phyloP scores from a whole-genome alignment of 2,329 filamentous ascomycete species.

The Fusarium tjaetaba region DNA sequence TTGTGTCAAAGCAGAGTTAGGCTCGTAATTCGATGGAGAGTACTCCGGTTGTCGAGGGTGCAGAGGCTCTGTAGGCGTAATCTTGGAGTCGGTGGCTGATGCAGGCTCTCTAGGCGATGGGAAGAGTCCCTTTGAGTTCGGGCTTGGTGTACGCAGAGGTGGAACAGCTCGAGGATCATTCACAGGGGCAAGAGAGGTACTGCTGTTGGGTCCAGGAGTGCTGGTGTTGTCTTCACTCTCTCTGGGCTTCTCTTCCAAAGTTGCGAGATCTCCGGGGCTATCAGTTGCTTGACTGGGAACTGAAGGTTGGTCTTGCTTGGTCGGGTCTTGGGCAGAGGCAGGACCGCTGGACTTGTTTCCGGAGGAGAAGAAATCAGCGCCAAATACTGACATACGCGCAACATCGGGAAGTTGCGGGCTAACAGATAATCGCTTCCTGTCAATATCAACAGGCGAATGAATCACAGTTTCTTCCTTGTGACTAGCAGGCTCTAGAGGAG shows the following conservation, averaged over 20 bases:
- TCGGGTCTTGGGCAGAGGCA: constrained; percentile 10
- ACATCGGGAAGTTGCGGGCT: constrained; percentile 69
- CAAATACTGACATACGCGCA: constrained; percentile 68
- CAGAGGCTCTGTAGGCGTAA: constrained; percentile 57
- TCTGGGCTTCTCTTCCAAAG: constrained; percentile 7
- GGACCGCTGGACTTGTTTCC: constrained; percentile 26
- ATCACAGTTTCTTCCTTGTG: constrained; percentile 9
- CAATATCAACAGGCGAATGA: constrained; percentile 27
- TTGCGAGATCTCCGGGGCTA: neutral
- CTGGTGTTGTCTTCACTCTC: neutral
- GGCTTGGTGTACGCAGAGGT: constrained; percentile 50
- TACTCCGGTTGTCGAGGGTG: constrained; percentile 53
- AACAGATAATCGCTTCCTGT: constrained; percentile 53
- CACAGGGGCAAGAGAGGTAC: constrained; percentile 18
- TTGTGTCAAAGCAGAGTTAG: constrained; percentile 52
- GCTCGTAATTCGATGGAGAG: constrained; percentile 49
- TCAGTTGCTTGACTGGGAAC: neutral
- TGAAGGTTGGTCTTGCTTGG: constrained; percentile 24
- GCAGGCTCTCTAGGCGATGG: constrained; percentile 13
- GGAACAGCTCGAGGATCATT: constrained; percentile 42
- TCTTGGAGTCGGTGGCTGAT: constrained; percentile 33
- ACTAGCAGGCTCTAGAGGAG: constrained; percentile 1
- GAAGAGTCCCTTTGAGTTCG: constrained; percentile 29
- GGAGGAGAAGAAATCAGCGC: constrained; percentile 65
- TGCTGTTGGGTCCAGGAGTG: neutral